Percentiles rank a stretch among this genome's conserved stretches.
These are phyloP conservation scores for Chernovozyma aurita DNA, from an alignment of 1,139 yeast species.

Conservation along the genomic window DNA sequence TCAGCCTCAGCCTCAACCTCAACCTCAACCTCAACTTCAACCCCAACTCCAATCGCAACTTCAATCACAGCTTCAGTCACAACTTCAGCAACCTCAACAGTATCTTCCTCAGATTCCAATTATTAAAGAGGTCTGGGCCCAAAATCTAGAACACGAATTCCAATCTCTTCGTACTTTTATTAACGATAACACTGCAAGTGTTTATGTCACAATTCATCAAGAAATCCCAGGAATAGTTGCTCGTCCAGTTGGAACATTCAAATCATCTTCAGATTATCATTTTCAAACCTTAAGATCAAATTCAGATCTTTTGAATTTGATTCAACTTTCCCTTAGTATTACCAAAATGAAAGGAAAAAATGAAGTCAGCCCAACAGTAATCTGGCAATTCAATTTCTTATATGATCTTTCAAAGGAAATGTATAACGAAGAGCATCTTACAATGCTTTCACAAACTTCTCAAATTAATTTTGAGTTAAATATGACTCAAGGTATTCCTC, in stretches of 20 bases:
- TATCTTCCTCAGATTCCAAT: slow-evolving; percentile 24
- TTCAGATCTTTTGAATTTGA: slow-evolving; percentile 78
- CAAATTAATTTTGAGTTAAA: slow-evolving; percentile 81
- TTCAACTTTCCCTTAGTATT: slow-evolving; percentile 84
- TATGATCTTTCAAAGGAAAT: slow-evolving; percentile 76
- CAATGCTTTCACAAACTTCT: slow-evolving; percentile 63
- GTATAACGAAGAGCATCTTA: slow-evolving; percentile 78
- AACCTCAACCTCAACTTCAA: slow-evolving; percentile 10
- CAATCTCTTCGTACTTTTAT: slow-evolving; percentile 66
- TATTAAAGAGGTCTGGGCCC: slow-evolving; percentile 76
- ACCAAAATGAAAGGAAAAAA: slow-evolving; percentile 73
- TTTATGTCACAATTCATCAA: slow-evolving; percentile 72
- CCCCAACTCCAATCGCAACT: slow-evolving; percentile 7
- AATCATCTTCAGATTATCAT: slow-evolving; percentile 87
- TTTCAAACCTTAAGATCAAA: slow-evolving; percentile 92
- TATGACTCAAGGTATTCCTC: slow-evolving; percentile 74
- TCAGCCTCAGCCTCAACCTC: slow-evolving; percentile 10
- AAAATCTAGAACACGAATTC: slow-evolving; percentile 81
- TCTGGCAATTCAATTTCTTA: slow-evolving; percentile 94
- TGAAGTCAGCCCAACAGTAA: slow-evolving; percentile 58
- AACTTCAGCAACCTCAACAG: slow-evolving; percentile 19
- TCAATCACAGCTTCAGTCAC: slow-evolving; percentile 11
- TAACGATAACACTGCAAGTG: slow-evolving; percentile 52
- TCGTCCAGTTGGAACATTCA: slow-evolving; percentile 93
- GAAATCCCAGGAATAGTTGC: slow-evolving; percentile 97